Base-by-base conservation (phyloP, 805 yeast genomes). In the Pichia californica region DNA sequence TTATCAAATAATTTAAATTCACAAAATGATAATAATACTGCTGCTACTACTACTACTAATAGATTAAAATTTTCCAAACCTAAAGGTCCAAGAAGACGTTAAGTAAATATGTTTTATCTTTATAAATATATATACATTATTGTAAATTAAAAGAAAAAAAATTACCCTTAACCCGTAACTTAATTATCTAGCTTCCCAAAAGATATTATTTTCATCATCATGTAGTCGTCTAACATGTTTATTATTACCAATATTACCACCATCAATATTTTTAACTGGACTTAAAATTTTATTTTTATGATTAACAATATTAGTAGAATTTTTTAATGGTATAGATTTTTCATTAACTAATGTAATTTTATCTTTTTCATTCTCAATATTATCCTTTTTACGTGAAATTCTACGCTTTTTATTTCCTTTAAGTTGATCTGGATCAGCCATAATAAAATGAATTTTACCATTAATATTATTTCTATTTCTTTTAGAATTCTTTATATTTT, bases 31-130 rank as follows among this genome's bases (percentile, higher is more conserved):
- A 23, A 9, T 2, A 23, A 23, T 23, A 20, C 28, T 15, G 15
- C 36, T 8, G 7, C n/a, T 6, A 28, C 53, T 19, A n/a, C 16
- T 13, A 30, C 14, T 21, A 25, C 33, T 3, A 30, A 21, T 15
- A 28, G 33, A 28, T 57, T 72, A 48, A 74, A 66, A 48, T 74
- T 76, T 48, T 59, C 65, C 45, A 82, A 77, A 62, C 93, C 93
- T 36, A 75, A 72, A 52, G 88, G 89, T 13, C 91, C 93, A 30
- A 73, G 82, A 54, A 71, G 79, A 53, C 70, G 74, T 61, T 62
- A 45, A 41, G 9, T 27, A 14, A 27, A 2, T 27, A 27, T 4
- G 6, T 9, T 13, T 9, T 27, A 9, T 13, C 3, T 27, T 27
- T 27, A 14, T 36, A n/a, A 19, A 20, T 20, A 20, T 20, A 20